A percentile compares a stretch with the other conserved stretches of the same genome.
These are phyloP conservation scores for Fusarium ramigenum DNA, from an alignment of 2,329 filamentous ascomycete genomes.

Conservation along the genomic window DNA sequence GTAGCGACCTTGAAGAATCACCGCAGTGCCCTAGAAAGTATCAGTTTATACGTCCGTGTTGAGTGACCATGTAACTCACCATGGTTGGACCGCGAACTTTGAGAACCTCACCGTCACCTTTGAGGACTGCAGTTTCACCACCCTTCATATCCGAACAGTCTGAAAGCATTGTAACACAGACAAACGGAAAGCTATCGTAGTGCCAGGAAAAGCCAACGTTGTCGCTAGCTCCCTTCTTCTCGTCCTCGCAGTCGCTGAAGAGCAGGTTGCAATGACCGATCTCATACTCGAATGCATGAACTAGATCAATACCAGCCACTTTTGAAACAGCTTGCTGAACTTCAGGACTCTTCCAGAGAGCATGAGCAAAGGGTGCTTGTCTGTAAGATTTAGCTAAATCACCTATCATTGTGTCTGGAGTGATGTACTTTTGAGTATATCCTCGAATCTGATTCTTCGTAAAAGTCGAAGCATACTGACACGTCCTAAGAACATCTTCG, in stretches of 20 bases:
- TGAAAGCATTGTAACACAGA: slow-evolving; percentile 75
- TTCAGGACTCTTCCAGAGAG: slow-evolving; percentile 54
- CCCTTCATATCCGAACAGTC: slow-evolving; percentile 71
- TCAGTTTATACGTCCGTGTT: slow-evolving; percentile 1
- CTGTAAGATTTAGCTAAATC: not conserved
- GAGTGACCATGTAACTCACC: slow-evolving; percentile 51
- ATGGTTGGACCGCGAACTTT: slow-evolving; percentile 69
- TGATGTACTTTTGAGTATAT: slow-evolving; percentile 56
- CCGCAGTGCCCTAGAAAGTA: slow-evolving; percentile 62
- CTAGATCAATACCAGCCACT: slow-evolving; percentile 64
- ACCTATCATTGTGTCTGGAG: not conserved
- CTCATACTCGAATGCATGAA: slow-evolving; percentile 63
- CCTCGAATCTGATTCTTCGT: slow-evolving; percentile 66
- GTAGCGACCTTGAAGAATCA: slow-evolving; percentile 74
- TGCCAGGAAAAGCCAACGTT: slow-evolving; percentile 65
- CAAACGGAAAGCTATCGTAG: slow-evolving; percentile 72
- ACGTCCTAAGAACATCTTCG: slow-evolving; percentile 64
- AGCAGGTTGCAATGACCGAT: slow-evolving; percentile 66
- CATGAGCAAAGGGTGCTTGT: slow-evolving; percentile 71
- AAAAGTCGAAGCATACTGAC: slow-evolving; percentile 57
- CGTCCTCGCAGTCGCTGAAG: slow-evolving; percentile 53
- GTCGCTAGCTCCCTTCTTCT: slow-evolving; percentile 57
- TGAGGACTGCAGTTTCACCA: slow-evolving; percentile 70
- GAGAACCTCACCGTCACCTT: slow-evolving; percentile 60
- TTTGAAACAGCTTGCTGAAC: slow-evolving; percentile 58